Evolutionary conservation across 192 early-diverging fungal genomes (phyloP), one percentile per base, ranked within the genome.

Genomic region (Funneliformis mosseae): DNA sequence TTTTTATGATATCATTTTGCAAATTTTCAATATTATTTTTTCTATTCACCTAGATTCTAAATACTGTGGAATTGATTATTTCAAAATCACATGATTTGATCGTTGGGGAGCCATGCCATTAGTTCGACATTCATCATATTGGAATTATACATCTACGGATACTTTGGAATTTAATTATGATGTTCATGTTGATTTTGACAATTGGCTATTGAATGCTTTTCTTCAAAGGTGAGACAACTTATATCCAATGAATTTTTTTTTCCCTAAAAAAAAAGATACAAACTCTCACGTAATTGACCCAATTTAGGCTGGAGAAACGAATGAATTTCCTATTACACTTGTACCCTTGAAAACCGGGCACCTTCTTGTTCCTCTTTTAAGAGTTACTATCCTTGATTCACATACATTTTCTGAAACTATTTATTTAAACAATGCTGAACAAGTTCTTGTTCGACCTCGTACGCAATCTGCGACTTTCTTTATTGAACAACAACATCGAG

Each of bases 201-300:
- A 91, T 78, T 93, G 92, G 92, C 61, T 93, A 4, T 75, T 93
- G 27, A 85, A 50, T 77, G 84, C 27, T 90, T 93, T 76, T 39
- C 39, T 33, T 33, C 33, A 33, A 33, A 33, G 33, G 33, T 33
- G 33, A 33, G 33, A 33, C 33, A 33, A 2, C 33, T 33, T 33
- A 33, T 33, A 33, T 33, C 0, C 33, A 33, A 33, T 33, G 33
- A 33, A 33, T 33, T 33, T 33, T 33, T 33, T 33, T 33, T 33
- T 33, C 33, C 3, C n/a, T n/a, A n/a, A 33, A 33, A 33, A 33
- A 33, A 33, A 33, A 33, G 33, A 2, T 33, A 2, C 33, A 33
- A 33, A 33, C 3, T 33, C 3, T 2, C 3, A 33, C 3, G 33
- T 33, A 33, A 33, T 33, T 3, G 3, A 33, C n/a, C n/a, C 33